Percentiles rank a stretch among this genome's conserved stretches.
These are phyloP conservation scores for Mycena polygramma DNA, from an alignment of 768 basidiomycete species.

Conservation along the genomic window DNA sequence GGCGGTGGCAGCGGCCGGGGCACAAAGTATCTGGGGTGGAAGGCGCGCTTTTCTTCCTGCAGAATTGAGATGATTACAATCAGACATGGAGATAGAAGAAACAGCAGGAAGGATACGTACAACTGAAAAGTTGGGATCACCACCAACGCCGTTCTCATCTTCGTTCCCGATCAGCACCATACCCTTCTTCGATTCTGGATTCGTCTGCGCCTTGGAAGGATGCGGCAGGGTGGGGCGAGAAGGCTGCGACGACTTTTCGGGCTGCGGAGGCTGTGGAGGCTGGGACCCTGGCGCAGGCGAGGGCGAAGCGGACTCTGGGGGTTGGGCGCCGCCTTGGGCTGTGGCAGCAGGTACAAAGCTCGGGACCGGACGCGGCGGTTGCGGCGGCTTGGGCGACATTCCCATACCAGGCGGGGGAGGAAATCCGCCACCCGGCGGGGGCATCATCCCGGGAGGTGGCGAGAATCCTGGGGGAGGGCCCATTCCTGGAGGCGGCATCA, in stretches of 20 bases:
- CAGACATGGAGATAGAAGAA: not conserved
- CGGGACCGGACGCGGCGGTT: slow-evolving; percentile 36
- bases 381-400: slow-evolving; percentile 41
- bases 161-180: slow-evolving; percentile 75
- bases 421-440: slow-evolving; percentile 40
- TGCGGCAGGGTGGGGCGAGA: slow-evolving; percentile 64
- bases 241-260: slow-evolving; percentile 38
- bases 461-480: slow-evolving; percentile 53
- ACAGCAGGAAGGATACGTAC: slow-evolving; percentile 57
- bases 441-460: slow-evolving; percentile 48
- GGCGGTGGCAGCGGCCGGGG: slow-evolving; percentile 55
- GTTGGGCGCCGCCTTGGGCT: slow-evolving; percentile 36
- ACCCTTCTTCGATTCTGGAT: slow-evolving; percentile 81
- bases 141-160: slow-evolving; percentile 38
- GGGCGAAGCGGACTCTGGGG: slow-evolving; percentile 32
- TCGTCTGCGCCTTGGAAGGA: slow-evolving; percentile 70
- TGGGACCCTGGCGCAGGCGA: slow-evolving; percentile 32
- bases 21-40: slow-evolving; percentile 71
- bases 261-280: slow-evolving; percentile 27
- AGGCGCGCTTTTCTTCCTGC: slow-evolving; percentile 85
- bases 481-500: slow-evolving; percentile 47
- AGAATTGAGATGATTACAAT: not conserved
- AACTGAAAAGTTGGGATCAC: slow-evolving; percentile 83
- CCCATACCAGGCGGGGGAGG: slow-evolving; percentile 35
- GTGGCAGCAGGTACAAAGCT: slow-evolving; percentile 39